Evolutionary conservation across 2,329 filamentous ascomycete genomes (phyloP).

Genomic region (Sclerotinia minor): DNA sequence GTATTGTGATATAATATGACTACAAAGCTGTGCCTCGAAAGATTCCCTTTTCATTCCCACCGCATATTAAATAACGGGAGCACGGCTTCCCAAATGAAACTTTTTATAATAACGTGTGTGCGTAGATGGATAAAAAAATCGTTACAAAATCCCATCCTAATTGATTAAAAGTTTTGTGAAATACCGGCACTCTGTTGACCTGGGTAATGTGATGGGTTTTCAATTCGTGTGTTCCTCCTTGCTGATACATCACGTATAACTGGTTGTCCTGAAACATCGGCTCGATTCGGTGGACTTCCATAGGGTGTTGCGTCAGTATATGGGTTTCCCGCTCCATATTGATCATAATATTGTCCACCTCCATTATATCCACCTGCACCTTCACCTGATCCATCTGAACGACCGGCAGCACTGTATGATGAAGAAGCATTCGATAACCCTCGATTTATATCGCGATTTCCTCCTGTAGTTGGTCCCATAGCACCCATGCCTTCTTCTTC

Average conservation of each 20-base stretch:
- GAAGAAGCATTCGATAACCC: slow-evolving; percentile 96
- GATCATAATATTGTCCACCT: slow-evolving; percentile 50
- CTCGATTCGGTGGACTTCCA: slow-evolving; percentile 42
- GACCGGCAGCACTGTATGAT: slow-evolving; percentile 80
- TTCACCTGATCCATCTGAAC: slow-evolving; percentile 68
- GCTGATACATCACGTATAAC: slow-evolving; percentile 93
- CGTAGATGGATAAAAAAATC: slow-evolving; percentile 18
- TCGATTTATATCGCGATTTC: slow-evolving; percentile 76
- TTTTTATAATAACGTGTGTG: slow-evolving; percentile 25
- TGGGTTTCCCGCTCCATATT: slow-evolving; percentile 58
- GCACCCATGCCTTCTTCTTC: slow-evolving; percentile 79
- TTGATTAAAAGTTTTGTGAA: slow-evolving; percentile 84
- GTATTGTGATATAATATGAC: slow-evolving; percentile 36
- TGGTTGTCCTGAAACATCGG: slow-evolving; percentile 60
- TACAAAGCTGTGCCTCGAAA: slow-evolving; percentile 30
- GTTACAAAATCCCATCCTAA: not conserved
- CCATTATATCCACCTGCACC: slow-evolving; percentile 48
- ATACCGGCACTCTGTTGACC: slow-evolving; percentile 87
- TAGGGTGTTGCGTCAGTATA: slow-evolving; percentile 50
- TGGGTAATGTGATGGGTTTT: slow-evolving; percentile 84
- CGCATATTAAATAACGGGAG: slow-evolving; percentile 15
- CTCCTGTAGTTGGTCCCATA: slow-evolving; percentile 70
- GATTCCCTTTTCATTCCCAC: slow-evolving; percentile 24
- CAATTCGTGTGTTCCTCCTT: slow-evolving; percentile 89
- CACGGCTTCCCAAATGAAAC: slow-evolving; percentile 28